phyloP scores from a whole-genome alignment of 306 rosid genomes.

The Prinsepia uniflora region DNA sequence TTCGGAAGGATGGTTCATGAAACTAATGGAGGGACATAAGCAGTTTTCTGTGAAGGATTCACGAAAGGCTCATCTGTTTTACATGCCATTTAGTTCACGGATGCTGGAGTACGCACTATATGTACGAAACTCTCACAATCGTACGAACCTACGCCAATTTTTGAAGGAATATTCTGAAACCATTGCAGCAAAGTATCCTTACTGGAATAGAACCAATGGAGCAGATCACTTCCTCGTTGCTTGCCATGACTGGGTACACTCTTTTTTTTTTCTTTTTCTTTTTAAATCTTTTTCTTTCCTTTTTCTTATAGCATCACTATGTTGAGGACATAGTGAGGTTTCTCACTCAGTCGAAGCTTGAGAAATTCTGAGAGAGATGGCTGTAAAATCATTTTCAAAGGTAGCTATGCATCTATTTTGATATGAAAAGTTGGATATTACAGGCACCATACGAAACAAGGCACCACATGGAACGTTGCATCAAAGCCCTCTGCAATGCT shows the following conservation, averaged over 20 bases:
- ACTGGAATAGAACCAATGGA: slow-evolving; percentile 82
- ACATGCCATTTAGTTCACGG: slow-evolving; percentile 88
- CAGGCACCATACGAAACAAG: slow-evolving; percentile 96
- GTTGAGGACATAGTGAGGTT: neutral
- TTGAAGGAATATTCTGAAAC: slow-evolving; percentile 68
- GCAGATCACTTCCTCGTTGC: slow-evolving; percentile 97
- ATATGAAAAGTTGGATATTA: slow-evolving; percentile 17
- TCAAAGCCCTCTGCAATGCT: slow-evolving; percentile 89
- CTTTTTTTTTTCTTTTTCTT: too few species aligned
- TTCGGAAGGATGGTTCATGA: slow-evolving; percentile 98
- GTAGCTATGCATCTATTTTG: neutral
- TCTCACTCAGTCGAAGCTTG: neutral
- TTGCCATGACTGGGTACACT: slow-evolving; percentile 92
- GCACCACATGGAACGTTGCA: slow-evolving; percentile 96
- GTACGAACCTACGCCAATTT: slow-evolving; percentile 74
- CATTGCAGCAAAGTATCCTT: slow-evolving; percentile 68
- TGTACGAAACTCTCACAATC: slow-evolving; percentile 82
- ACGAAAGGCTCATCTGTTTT: slow-evolving; percentile 80
- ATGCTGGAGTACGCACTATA: slow-evolving; percentile 68
- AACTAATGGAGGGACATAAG: slow-evolving; percentile 78
- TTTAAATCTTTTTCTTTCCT: slow-evolving; percentile 5
- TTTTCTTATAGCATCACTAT: neutral
- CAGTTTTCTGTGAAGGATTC: slow-evolving; percentile 71
- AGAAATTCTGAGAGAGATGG: too few species aligned
- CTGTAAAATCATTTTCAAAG: neutral